phyloP scores from a whole-genome alignment of 83 land plant species.

The Picea mariana region DNA sequence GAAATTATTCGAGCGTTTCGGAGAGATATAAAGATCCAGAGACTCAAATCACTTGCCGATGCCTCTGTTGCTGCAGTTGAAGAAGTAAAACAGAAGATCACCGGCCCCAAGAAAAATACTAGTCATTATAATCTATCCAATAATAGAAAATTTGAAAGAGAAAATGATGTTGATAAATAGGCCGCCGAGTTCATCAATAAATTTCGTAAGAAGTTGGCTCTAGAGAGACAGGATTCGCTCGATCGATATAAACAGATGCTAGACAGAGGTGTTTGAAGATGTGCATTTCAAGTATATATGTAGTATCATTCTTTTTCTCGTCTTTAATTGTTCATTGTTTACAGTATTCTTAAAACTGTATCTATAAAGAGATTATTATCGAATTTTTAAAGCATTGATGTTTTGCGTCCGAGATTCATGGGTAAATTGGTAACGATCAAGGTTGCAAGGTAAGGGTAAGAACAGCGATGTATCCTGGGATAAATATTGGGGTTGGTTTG shows the following conservation, averaged over 20 bases:
- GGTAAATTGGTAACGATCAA: no score
- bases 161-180: background rate
- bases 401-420: no score
- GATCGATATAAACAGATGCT: background rate
- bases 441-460: no score
- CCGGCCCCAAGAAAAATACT: background rate
- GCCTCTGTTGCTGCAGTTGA: background rate
- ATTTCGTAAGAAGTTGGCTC: conserved; percentile 8
- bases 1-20: background rate
- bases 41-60: background rate
- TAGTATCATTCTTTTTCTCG: no score
- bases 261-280: background rate
- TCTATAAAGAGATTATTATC: no score
- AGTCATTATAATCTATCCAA: background rate
- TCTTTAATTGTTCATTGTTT: no score
- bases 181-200: background rate
- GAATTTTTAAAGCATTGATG: no score
- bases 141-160: background rate
- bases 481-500: no score
- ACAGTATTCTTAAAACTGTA: no score
- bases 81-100: background rate
- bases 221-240: background rate
- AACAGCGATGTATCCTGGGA: no score
- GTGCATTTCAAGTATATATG: no score
- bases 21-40: background rate